Evolutionary conservation across 805 yeast species (phyloP).

Genomic region (Nakazawaea sp.): DNA sequence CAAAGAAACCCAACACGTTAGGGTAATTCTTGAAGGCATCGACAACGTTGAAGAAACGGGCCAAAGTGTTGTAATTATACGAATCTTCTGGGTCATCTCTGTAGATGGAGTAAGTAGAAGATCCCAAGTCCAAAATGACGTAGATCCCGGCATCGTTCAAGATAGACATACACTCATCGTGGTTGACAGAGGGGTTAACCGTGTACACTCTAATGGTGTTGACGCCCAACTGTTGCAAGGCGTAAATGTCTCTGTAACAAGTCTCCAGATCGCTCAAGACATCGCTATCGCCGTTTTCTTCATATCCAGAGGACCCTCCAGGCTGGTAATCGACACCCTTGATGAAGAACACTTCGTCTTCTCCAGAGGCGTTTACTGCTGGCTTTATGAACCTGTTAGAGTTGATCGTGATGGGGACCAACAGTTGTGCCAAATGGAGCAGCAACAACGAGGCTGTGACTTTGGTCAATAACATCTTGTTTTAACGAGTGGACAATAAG

Average conservation of each 20-base stretch:
- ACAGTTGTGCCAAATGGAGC: constrained; percentile 24
- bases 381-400: constrained; percentile 59
- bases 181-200: constrained; percentile 75
- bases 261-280: constrained; percentile 62
- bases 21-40: constrained; percentile 82
- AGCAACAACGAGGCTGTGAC: not conserved
- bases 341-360: constrained; percentile 63
- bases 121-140: constrained; percentile 77
- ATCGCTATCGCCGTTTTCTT: constrained; percentile 35
- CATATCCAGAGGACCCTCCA: constrained; percentile 75
- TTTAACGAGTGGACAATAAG: too few species aligned
- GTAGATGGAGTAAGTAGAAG: constrained; percentile 60
- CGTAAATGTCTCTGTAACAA: constrained; percentile 77
- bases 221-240: constrained; percentile 73
- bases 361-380: constrained; percentile 20
- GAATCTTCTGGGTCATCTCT: constrained; percentile 66
- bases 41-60: constrained; percentile 76
- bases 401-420: constrained; percentile 49
- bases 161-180: constrained; percentile 87
- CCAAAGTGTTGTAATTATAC: constrained; percentile 63
- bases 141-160: constrained; percentile 90
- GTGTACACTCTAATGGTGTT: constrained; percentile 84
- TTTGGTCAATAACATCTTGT: too few species aligned
- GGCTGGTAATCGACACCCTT: constrained; percentile 92
- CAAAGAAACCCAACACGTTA: constrained; percentile 79